Percentiles rank a stretch among this genome's conserved stretches.
phyloP scores from a whole-genome alignment of 139 green algal genomes.

The Chlamydomonas sp. region DNA sequence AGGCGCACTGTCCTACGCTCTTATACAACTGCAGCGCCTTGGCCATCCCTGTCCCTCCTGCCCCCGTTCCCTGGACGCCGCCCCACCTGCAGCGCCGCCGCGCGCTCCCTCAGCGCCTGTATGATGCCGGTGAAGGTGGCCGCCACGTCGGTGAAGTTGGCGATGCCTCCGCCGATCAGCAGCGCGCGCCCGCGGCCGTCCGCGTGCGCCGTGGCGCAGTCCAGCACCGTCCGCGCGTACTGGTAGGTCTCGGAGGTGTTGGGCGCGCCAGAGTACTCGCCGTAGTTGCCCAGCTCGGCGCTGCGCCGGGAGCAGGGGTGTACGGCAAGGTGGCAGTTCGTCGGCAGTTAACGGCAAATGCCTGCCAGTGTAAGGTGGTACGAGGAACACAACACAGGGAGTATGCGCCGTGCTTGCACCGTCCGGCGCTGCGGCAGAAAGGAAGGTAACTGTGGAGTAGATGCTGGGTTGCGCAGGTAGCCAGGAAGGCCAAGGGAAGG shows the following conservation, averaged over 20 bases:
- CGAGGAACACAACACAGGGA: too few relatives aligned
- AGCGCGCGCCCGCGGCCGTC: slow-evolving; percentile 82
- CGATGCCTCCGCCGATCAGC: slow-evolving; percentile 93
- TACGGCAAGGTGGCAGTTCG: too few relatives aligned
- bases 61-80: not conserved
- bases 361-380: too few relatives aligned
- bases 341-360: too few relatives aligned
- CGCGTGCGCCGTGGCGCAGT: slow-evolving; percentile 71
- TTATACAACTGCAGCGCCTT: not conserved
- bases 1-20: slow-evolving; percentile 37
- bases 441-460: too few relatives aligned
- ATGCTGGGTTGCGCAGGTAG: too few relatives aligned
- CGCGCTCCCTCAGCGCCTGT: slow-evolving; percentile 67
- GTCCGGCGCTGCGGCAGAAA: too few relatives aligned
- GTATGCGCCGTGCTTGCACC: too few relatives aligned
- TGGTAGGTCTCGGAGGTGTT: slow-evolving; percentile 73
- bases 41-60: not conserved
- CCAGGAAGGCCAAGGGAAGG: too few relatives aligned
- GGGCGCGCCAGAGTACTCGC: slow-evolving; percentile 91
- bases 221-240: slow-evolving; percentile 63
- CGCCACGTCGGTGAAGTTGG: slow-evolving; percentile 97
- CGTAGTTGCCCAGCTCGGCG: slow-evolving; percentile 95
- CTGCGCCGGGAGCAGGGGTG: too few relatives aligned
- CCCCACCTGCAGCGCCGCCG: slow-evolving; percentile 31
- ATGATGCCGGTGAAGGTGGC: slow-evolving; percentile 96